Evolutionary conservation across 805 yeast genomes (phyloP).

Genomic region (Kodamaea kaohsiungensis): DNA sequence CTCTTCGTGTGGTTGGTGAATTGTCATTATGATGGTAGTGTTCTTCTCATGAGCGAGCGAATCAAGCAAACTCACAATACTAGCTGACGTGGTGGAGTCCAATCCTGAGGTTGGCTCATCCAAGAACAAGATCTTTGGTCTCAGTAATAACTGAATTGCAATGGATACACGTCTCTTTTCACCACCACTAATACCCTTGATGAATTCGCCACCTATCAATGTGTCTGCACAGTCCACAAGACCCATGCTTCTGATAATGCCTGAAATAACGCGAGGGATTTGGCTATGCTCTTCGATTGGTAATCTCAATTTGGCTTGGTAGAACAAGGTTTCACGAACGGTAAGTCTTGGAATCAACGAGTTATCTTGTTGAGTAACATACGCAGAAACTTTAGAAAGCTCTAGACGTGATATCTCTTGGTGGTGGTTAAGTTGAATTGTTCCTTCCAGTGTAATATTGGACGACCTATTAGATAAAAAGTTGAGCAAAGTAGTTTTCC

Average conservation of each 20-base stretch:
- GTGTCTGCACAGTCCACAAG: slow-evolving; percentile 30
- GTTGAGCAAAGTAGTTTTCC: slow-evolving; percentile 43
- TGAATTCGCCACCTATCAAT: slow-evolving; percentile 21
- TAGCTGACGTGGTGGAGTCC: slow-evolving; percentile 25
- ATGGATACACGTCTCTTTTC: slow-evolving; percentile 30
- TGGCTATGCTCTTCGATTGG: slow-evolving; percentile 18
- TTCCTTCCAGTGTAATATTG: slow-evolving; percentile 17
- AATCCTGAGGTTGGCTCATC: slow-evolving; percentile 32
- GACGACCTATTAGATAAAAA: slow-evolving; percentile 23
- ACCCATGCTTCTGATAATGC: slow-evolving; percentile 22
- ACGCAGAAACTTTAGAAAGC: slow-evolving; percentile 22
- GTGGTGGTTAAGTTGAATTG: slow-evolving; percentile 14
- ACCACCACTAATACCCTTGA: slow-evolving; percentile 30
- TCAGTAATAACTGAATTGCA: slow-evolving; percentile 27
- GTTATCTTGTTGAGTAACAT: slow-evolving; percentile 27
- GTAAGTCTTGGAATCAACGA: slow-evolving; percentile 24
- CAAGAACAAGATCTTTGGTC: slow-evolving; percentile 25
- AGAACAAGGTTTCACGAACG: slow-evolving; percentile 27
- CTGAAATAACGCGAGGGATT: slow-evolving; percentile 19
- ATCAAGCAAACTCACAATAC: slow-evolving; percentile 20
- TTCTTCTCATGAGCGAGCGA: slow-evolving; percentile 19
- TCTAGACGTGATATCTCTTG: slow-evolving; percentile 18
- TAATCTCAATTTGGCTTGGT: slow-evolving; percentile 25
- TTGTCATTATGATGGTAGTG: slow-evolving; percentile 25
- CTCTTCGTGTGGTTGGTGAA: slow-evolving; percentile 28